Evolutionary conservation across 805 yeast genomes (phyloP), one percentile per base, ranked within the genome.

Genomic region (Metschnikowia lunata): DNA sequence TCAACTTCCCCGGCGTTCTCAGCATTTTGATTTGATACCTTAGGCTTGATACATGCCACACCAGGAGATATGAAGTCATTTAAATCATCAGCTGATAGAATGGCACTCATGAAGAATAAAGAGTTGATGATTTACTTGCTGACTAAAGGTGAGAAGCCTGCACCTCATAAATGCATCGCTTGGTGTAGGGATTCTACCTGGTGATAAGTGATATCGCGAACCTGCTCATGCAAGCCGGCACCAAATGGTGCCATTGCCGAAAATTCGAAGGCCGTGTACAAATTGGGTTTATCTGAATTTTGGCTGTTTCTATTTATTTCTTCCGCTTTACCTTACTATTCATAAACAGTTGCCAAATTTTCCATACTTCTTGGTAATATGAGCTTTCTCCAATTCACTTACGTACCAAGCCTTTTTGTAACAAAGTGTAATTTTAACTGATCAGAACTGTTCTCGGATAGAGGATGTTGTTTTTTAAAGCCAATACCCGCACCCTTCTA

Each of bases 61-160:
- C 96, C 95, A 0, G 98, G 99, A 29, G 86, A 76, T 36, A 93
- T 91, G 66, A 89, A 93, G 65, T 93, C 99, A 64, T 93, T 93
- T 45, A 93, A 69, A 58, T 93, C 97, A 46, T 87, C 93, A 18
- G 88, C 90, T 8, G 95, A 85, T 42, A 91, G 72, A 34, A 90
- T 69, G 1, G 97, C 88, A 66, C 95, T 85, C 98, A 90, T 89
- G 23, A 35, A 43, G 12, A 14, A 23, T 13, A n/a, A 26, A n/a
- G 14, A 23, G 10, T 3, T 10, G 14, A 13, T 23, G 8, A 31
- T 18, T 14, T 6, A 13, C 30, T 3, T 34, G 39, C n/a, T 37
- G 30, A 38, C 39, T 38, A 43, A 37, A 31, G 33, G 36, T 5
- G 23, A 18, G 23, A 18, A 18, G 23, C 23, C 23, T 10, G 9